phyloP scores from a whole-genome alignment of 768 basidiomycete species.

The Naganishia friedmannii region DNA sequence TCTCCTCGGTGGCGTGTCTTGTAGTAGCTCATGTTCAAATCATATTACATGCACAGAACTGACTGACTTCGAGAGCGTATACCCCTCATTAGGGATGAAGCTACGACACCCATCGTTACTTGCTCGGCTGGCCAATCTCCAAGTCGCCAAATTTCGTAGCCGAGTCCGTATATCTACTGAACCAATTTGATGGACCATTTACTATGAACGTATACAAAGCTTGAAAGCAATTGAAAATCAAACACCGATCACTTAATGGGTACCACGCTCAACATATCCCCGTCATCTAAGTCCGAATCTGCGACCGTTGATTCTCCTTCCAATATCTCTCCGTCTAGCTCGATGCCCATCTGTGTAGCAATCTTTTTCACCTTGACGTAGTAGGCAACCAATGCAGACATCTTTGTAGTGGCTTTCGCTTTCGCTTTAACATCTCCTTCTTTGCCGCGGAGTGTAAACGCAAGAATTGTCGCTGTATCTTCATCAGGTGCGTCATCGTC shows the following conservation, averaged over 20 bases:
- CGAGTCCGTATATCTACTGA: too few species aligned
- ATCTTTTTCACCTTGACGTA: constrained; percentile 12
- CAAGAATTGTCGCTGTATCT: background rate
- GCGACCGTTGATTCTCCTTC: constrained; percentile 12
- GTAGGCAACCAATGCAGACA: constrained; percentile 8
- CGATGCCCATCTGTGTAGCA: background rate
- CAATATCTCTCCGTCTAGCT: constrained; percentile 19
- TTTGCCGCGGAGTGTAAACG: constrained; percentile 12
- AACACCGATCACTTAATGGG: background rate
- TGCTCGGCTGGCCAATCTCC: too few species aligned
- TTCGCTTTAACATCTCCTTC: constrained; percentile 17
- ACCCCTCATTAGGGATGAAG: too few species aligned
- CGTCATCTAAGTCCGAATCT: constrained; percentile 13
- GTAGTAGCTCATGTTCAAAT: too few species aligned
- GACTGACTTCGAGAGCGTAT: too few species aligned
- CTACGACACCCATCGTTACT: too few species aligned
- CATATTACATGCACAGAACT: too few species aligned
- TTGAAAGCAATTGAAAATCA: too few species aligned
- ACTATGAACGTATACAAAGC: too few species aligned
- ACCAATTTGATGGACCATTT: too few species aligned
- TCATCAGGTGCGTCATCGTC: background rate
- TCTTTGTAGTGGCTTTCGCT: constrained; percentile 15
- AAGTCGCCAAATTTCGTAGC: too few species aligned
- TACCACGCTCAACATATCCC: constrained; percentile 22
- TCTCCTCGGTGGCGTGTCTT: too few species aligned